phyloP scores from a whole-genome alignment of 148 eudicot genomes.

The Cornus kousa region DNA sequence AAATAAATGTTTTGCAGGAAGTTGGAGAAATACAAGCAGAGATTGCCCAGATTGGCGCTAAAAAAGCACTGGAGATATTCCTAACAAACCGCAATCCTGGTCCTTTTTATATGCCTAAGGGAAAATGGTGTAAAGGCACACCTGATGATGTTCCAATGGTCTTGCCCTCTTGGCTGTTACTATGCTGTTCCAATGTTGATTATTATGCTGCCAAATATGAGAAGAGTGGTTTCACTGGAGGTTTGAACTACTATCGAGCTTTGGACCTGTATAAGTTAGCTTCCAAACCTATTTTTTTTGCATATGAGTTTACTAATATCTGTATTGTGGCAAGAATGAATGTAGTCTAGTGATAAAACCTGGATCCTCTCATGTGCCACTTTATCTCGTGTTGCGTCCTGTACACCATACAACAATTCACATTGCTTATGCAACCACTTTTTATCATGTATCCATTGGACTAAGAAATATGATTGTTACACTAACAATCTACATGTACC shows the following conservation, averaged over 20 bases:
- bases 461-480: too few relatives aligned
- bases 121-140: constrained; percentile 17
- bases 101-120: constrained; percentile 23
- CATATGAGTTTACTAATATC: too few relatives aligned
- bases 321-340: too few relatives aligned
- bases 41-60: constrained; percentile 18
- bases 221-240: constrained; percentile 34
- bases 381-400: too few relatives aligned
- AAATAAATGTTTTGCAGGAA: constrained; percentile 21
- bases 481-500: too few relatives aligned
- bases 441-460: too few relatives aligned
- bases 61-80: constrained; percentile 22
- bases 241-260: constrained; percentile 27
- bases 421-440: too few relatives aligned
- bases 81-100: constrained; percentile 18
- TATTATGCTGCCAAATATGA: constrained; percentile 30
- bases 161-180: constrained; percentile 32
- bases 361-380: too few relatives aligned
- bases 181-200: constrained; percentile 22
- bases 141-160: background rate
- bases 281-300: too few relatives aligned
- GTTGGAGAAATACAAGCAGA: constrained; percentile 33
- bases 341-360: too few relatives aligned
- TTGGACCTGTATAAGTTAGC: constrained; percentile 13
- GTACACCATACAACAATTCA: too few relatives aligned